Evolutionary conservation across 2,329 filamentous ascomycete genomes (phyloP), one percentile per base, ranked within the genome.

Genomic region (Exophiala mesophila): DNA sequence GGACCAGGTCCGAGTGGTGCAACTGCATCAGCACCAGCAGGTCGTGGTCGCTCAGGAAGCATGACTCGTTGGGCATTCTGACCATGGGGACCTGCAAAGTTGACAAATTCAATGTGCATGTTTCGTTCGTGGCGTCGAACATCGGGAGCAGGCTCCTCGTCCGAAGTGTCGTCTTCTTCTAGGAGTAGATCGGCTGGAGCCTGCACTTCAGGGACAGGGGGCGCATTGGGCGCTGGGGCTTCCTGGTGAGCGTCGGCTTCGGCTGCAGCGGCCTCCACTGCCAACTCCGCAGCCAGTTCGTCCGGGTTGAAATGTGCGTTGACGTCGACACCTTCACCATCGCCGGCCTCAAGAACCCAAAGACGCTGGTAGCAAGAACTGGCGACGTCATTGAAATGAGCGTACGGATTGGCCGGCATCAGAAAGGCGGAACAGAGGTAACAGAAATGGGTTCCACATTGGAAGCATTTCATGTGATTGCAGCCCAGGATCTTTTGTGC

Each of bases 381-480:
- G 12, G 76, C 71, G 38, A 69, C 65, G 19, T 78, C 73, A 59
- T 95, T 95, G 69, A 89, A 98, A 63, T 98, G 92, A 41, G 74
- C 68, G 59, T 97, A 97, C 1, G 89, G 89, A 55, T 95, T 92
- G 13, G 69, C 72, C 0, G 85, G 78, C 42, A 83, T 76, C 30
- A 98, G 73, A 85, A 87, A 97, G n/a, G 81, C 76, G 1, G 84
- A 83, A 60, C 92, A 97, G 1, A 97, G 75, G 55, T 97, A 97
- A 68, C 92, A 98, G 62, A 96, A 97, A 63, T 97, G 90, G 2
- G 87, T 85, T 38, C 83, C 74, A 69, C 92, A 98, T 51, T 86
- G 82, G 62, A 83, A 87, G 66, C 90, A 96, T 36, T 83, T 85
- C 88, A 97, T 97, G 65, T 96, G 89, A 64, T 96, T 96, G 72